Evolutionary conservation across 257 asterid species (phyloP).

Genomic region (Hygrophila difformis): DNA sequence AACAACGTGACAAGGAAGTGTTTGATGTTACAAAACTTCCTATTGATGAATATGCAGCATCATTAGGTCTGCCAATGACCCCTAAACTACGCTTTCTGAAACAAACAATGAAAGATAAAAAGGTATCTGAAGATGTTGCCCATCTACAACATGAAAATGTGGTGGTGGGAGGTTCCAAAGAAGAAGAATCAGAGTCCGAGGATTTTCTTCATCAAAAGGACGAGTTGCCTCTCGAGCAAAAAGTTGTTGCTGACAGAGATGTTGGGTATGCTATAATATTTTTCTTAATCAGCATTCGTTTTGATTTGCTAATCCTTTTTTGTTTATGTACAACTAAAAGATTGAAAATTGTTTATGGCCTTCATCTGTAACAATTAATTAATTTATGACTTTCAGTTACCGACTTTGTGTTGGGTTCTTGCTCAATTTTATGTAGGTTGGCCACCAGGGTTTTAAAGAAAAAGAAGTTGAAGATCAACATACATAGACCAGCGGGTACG

Average conservation of each 20-base stretch:
- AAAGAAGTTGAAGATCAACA: slow-evolving; percentile 87
- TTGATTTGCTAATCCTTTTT: background rate
- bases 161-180: slow-evolving; percentile 21
- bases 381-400: background rate
- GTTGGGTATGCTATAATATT: slow-evolving; percentile 30
- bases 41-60: slow-evolving; percentile 69
- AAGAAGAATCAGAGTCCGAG: slow-evolving; percentile 22
- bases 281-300: background rate
- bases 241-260: slow-evolving; percentile 24
- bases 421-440: slow-evolving; percentile 30
- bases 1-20: slow-evolving; percentile 74
- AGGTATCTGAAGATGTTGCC: slow-evolving; percentile 37
- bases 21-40: slow-evolving; percentile 76
- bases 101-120: slow-evolving; percentile 56
- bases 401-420: background rate
- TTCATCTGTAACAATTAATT: too few relatives aligned
- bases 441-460: slow-evolving; percentile 65
- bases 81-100: slow-evolving; percentile 80
- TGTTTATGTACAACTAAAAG: too few relatives aligned
- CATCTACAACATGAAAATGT: slow-evolving; percentile 18
- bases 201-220: slow-evolving; percentile 45
- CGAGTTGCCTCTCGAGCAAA: slow-evolving; percentile 22
- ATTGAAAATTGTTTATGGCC: too few relatives aligned
- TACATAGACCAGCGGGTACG: slow-evolving; percentile 80
- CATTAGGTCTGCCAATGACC: slow-evolving; percentile 94